A percentile compares a stretch with the other conserved stretches of the same genome.
Evolutionary conservation across 257 asterid genomes (phyloP).

Genomic region (Capsicum chinense): DNA sequence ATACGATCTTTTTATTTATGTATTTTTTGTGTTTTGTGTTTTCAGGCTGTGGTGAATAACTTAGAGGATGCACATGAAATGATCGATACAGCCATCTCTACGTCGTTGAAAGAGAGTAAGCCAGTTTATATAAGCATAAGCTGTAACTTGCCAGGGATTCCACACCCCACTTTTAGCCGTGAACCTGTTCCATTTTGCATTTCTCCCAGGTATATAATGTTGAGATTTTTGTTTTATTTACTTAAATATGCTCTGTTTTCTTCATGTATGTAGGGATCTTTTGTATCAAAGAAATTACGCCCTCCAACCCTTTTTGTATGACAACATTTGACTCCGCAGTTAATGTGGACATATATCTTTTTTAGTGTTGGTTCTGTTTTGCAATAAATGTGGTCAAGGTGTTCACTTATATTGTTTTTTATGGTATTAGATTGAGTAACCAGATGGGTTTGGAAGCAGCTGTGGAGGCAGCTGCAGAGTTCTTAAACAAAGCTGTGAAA

Average conservation of each 20-base stretch:
- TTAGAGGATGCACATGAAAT: conserved; percentile 71
- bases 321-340: background rate
- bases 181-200: conserved; percentile 66
- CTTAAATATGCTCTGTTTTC: background rate
- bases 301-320: background rate
- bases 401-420: conserved; percentile 23
- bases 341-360: background rate
- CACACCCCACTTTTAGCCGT: conserved; percentile 66
- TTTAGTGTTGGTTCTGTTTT: background rate
- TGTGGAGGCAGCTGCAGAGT: conserved; percentile 38
- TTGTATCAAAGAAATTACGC: background rate
- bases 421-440: conserved; percentile 45
- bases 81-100: conserved; percentile 67
- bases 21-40: background rate
- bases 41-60: conserved; percentile 59
- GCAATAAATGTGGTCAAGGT: background rate
- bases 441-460: conserved; percentile 34
- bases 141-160: conserved; percentile 65
- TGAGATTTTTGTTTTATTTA: background rate
- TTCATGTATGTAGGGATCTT: background rate
- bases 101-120: conserved; percentile 68
- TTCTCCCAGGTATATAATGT: conserved; percentile 51
- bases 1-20: background rate
- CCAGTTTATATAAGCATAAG: conserved; percentile 66
- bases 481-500: conserved; percentile 41